phyloP scores from a whole-genome alignment of 495 filamentous ascomycete genomes.

The Penicillium soppii region DNA sequence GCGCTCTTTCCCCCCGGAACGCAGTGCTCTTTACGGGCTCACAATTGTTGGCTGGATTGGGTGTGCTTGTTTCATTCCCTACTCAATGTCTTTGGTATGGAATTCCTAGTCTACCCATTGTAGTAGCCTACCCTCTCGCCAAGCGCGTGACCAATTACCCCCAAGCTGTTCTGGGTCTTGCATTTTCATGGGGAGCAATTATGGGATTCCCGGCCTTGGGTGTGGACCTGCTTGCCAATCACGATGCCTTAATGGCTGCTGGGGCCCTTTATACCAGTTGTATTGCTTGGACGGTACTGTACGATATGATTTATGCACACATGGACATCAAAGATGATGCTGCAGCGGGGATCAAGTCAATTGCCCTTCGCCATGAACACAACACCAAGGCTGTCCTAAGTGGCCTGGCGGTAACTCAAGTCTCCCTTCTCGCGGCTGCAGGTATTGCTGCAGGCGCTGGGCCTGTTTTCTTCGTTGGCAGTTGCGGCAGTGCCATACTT shows the following conservation, averaged over 20 bases:
- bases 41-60: conserved; percentile 80
- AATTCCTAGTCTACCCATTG: conserved; percentile 78
- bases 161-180: conserved; percentile 85
- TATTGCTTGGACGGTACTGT: conserved; percentile 90
- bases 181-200: conserved; percentile 95
- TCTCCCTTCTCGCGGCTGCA: conserved; percentile 75
- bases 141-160: conserved; percentile 95
- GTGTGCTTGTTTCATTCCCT: conserved; percentile 83
- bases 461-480: conserved; percentile 80
- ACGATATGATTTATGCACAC: conserved; percentile 99
- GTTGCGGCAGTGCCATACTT: conserved; percentile 76
- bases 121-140: conserved; percentile 82
- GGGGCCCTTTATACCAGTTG: conserved; percentile 80
- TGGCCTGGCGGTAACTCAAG: conserved; percentile 70
- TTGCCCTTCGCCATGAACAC: conserved; percentile 82
- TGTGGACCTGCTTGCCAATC: conserved; percentile 70
- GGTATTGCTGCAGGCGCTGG: conserved; percentile 73
- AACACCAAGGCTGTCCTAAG: conserved; percentile 85
- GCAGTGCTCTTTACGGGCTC: conserved; percentile 80
- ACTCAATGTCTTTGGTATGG: conserved; percentile 81
- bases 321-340: conserved; percentile 97
- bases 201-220: conserved; percentile 96
- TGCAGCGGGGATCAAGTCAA: conserved; percentile 92
- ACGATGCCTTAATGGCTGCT: conserved; percentile 63
- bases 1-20: conserved; percentile 71